Base-by-base conservation (phyloP, 352 stramenopile genomes). In the Phytophthora cajani region DNA sequence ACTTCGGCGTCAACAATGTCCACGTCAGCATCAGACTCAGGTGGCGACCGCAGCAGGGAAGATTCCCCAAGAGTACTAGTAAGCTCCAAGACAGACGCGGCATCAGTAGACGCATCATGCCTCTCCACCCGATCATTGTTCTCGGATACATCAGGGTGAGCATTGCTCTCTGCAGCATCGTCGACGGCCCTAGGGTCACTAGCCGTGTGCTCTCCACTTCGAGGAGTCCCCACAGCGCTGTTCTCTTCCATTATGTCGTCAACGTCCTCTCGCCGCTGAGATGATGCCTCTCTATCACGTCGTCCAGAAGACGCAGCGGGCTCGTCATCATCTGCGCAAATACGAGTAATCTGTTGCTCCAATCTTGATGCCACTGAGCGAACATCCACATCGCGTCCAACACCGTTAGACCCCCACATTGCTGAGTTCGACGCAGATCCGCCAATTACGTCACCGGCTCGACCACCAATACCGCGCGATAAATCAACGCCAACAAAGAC, bases 51-150 rank as follows among this genome's bases (percentile, higher is more conserved):
- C 44, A 97, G 77, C 57, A 97, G 69, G 2, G 88, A 95, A 9
- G 84, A 94, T 66, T 95, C 87, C 12, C 85, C 87, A 47, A 97
- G 78, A 21, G 88, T 93, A 58, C 89, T 97, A 5, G 89, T 84
- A 59, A 97, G 75, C n/a, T 88, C 89, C 59, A 88, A 77, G 25
- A 97, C 88, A 21, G 88, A 95, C 47, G 87, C 89, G 14, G 89
- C 81, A 40, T 95, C 88, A 3, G 77, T 82, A 23, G 71, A 64
- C 5, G 57, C 49, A 23, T 78, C 69, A 36, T 60, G 51, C 33
- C 38, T 63, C 10, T 75, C 58, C 17, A 12, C 49, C 11, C 30
- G 67, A 36, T 75, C 65, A 23, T 17, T 66, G 19, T 42, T 69
- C 9, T 47, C 33, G 57, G 53, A 46, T 33, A 55, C 40, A 58